These are phyloP conservation scores for Suillus plorans DNA, from an alignment of 768 basidiomycete species.

Conservation along the genomic window DNA sequence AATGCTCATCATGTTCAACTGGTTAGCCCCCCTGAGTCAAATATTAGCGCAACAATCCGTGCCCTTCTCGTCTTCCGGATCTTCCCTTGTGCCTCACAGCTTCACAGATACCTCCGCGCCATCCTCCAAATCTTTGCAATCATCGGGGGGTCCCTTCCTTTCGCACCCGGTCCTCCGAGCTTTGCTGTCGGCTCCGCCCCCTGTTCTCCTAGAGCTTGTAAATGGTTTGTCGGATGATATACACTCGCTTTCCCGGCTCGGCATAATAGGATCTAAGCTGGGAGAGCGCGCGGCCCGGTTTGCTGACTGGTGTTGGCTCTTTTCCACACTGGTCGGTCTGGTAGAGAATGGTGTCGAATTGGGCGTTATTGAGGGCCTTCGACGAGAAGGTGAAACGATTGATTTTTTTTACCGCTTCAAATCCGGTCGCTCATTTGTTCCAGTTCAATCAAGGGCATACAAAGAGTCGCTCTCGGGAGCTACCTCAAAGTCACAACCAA, in stretches of 20 bases:
- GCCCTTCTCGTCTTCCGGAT: constrained; percentile 48
- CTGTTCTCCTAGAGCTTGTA: constrained; percentile 75
- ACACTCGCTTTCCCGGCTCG: constrained; percentile 71
- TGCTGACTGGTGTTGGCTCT: constrained; percentile 86
- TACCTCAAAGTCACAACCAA: constrained; percentile 68
- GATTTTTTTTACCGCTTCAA: neutral
- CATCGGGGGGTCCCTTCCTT: constrained; percentile 22
- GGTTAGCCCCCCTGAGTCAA: constrained; percentile 72
- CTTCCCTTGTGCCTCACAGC: constrained; percentile 23
- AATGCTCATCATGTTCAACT: constrained; percentile 80
- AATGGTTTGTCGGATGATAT: constrained; percentile 77
- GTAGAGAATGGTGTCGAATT: constrained; percentile 85
- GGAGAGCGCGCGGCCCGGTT: constrained; percentile 73
- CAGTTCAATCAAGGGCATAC: constrained; percentile 75
- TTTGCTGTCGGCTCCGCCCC: constrained; percentile 77
- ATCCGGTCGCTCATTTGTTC: constrained; percentile 1
- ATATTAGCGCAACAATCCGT: constrained; percentile 70
- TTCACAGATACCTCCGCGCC: constrained; percentile 17
- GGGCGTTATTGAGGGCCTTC: constrained; percentile 62
- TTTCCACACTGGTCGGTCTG: constrained; percentile 73
- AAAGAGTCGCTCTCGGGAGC: constrained; percentile 69
- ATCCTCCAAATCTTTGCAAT: constrained; percentile 3
- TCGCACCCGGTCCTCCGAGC: constrained; percentile 69
- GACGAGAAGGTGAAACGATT: constrained; percentile 53
- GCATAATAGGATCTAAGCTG: constrained; percentile 60